Conservation (phyloP, 164 flowering plant genomes). For the Umbilicus rupestris region DNA sequence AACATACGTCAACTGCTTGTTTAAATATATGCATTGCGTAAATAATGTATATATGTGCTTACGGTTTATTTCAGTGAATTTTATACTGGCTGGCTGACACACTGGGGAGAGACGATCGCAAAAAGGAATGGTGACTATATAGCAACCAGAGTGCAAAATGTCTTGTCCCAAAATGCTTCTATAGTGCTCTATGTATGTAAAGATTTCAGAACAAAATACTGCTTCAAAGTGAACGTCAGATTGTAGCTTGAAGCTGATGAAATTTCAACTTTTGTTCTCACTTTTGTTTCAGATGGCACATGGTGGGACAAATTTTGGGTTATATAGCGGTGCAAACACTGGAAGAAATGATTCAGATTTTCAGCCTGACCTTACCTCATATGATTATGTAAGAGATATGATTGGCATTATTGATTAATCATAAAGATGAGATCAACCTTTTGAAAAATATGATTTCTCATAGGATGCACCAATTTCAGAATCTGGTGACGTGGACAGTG, state of each 20-base stretch:
- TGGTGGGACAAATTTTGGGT: conserved; percentile 98
- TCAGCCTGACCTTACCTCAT: conserved; percentile 92
- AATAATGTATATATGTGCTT: not conserved
- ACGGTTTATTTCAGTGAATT: conserved; percentile 58
- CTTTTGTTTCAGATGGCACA: conserved; percentile 77
- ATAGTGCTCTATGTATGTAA: conserved; percentile 84
- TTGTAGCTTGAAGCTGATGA: not conserved
- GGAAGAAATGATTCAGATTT: conserved; percentile 52
- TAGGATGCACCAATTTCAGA: conserved; percentile 97
- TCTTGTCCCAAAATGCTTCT: conserved; percentile 75
- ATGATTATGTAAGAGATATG: conserved; percentile 76
- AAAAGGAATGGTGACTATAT: conserved; percentile 51
- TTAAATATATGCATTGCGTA: not conserved
- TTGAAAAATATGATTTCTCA: conserved; percentile 9
- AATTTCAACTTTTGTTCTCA: not conserved
- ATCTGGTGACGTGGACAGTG: conserved; percentile 75
- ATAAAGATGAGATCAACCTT: not conserved
- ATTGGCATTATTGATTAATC: not conserved
- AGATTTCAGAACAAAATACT: conserved; percentile 10
- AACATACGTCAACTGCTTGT: not conserved
- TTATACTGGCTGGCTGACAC: conserved; percentile 98
- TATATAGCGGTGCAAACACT: conserved; percentile 85
- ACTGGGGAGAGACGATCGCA: conserved; percentile 84
- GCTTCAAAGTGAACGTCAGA: conserved; percentile 12
- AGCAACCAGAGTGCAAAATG: conserved; percentile 48